Percentiles rank a stretch among this genome's conserved stretches.
Conservation (phyloP, 805 yeast genomes). For the Candida khao-thaluensis region DNA sequence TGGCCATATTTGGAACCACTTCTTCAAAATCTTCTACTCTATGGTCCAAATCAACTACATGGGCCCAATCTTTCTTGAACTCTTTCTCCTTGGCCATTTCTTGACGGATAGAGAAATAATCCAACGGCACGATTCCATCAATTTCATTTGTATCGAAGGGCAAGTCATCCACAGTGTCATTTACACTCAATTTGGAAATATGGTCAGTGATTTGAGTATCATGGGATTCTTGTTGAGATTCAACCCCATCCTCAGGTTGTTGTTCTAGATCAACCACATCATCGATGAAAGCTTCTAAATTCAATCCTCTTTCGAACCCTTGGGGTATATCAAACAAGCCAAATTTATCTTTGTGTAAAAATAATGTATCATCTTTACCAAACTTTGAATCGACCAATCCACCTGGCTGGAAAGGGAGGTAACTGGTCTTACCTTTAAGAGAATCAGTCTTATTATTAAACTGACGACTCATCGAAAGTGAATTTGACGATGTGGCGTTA, state of each 20-base stretch:
- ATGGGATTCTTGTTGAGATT: neutral
- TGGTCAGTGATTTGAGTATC: neutral
- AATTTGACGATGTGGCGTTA: constrained; percentile 60
- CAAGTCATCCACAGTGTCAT: neutral
- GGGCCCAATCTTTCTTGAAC: constrained; percentile 81
- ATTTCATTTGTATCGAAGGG: constrained; percentile 43
- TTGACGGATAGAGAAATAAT: constrained; percentile 25
- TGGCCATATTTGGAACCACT: constrained; percentile 88
- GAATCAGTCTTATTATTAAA: constrained; percentile 61
- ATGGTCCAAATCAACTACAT: constrained; percentile 84
- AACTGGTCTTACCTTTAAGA: constrained; percentile 67
- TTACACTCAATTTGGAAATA: neutral
- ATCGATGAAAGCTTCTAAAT: constrained; percentile 19
- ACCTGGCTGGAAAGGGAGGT: constrained; percentile 91
- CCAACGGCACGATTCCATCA: constrained; percentile 42
- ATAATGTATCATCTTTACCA: constrained; percentile 31
- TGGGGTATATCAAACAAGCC: constrained; percentile 85
- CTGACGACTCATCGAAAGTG: constrained; percentile 70
- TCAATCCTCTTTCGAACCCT: constrained; percentile 75
- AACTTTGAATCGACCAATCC: constrained; percentile 45
- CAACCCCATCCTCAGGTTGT: neutral
- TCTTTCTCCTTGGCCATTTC: constrained; percentile 25
- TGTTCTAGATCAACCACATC: constrained; percentile 31
- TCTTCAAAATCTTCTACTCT: constrained; percentile 81
- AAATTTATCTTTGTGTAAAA: constrained; percentile 58